Percentiles rank a stretch among this genome's conserved stretches.
Evolutionary conservation across 768 basidiomycete genomes (phyloP).

Genomic region (Hericium erinaceus): DNA sequence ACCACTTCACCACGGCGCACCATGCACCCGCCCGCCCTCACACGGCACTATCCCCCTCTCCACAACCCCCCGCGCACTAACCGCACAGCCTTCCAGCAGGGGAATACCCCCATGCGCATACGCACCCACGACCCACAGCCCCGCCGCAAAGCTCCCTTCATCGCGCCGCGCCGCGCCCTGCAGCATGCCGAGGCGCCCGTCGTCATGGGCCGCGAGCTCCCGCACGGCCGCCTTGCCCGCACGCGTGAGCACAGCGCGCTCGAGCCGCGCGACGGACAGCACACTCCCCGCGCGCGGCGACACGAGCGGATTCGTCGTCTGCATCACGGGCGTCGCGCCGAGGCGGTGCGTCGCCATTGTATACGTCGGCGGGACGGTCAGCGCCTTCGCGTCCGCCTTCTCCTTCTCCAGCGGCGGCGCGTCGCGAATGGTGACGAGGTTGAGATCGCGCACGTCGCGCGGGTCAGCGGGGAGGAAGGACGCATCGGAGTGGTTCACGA

Average conservation of each 20-base stretch:
- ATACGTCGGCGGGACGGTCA: slow-evolving; percentile 36
- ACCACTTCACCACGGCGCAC: slow-evolving; percentile 5
- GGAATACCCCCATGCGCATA: slow-evolving; percentile 69
- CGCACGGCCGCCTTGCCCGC: slow-evolving; percentile 42
- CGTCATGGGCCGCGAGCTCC: slow-evolving; percentile 21
- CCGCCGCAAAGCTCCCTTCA: slow-evolving; percentile 27
- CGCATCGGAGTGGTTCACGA: slow-evolving; percentile 64
- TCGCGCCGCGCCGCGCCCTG: slow-evolving; percentile 37
- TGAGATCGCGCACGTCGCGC: slow-evolving; percentile 54
- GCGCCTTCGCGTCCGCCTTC: not conserved
- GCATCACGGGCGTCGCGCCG: slow-evolving; percentile 35
- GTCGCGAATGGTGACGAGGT: slow-evolving; percentile 35
- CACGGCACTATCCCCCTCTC: slow-evolving; percentile 18
- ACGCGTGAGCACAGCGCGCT: slow-evolving; percentile 50
- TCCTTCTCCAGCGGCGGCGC: not conserved
- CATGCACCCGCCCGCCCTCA: slow-evolving; percentile 13
- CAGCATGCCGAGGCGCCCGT: slow-evolving; percentile 32
- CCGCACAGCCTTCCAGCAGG: slow-evolving; percentile 71
- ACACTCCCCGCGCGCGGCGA: slow-evolving; percentile 37
- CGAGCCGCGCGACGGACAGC: slow-evolving; percentile 49
- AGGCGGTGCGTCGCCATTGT: slow-evolving; percentile 69
- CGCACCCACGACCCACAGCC: slow-evolving; percentile 65
- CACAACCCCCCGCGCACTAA: slow-evolving; percentile 52
- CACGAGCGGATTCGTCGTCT: slow-evolving; percentile 69
- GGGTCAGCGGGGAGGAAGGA: slow-evolving; percentile 42